These are phyloP conservation scores for Candida smagusa DNA, from an alignment of 1,139 yeast genomes.

Conservation along the genomic window DNA sequence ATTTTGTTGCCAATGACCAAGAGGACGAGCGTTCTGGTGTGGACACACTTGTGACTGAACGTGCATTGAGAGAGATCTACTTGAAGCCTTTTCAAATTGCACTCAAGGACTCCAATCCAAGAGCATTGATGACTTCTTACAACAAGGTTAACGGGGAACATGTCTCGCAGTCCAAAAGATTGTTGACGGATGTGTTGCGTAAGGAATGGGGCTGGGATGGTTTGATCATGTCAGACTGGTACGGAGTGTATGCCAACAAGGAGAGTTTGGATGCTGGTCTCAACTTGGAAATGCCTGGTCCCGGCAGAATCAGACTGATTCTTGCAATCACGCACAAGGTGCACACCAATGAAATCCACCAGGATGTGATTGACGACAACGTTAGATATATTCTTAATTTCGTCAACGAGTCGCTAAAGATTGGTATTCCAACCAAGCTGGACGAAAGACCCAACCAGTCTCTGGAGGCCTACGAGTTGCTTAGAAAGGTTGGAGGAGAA, in stretches of 20 bases:
- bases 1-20: conserved; percentile 58
- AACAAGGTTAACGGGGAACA: conserved; percentile 59
- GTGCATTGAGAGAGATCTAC: conserved; percentile 61
- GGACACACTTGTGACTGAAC: conserved; percentile 47
- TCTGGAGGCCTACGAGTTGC: conserved; percentile 12
- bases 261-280: conserved; percentile 51
- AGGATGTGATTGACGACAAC: conserved; percentile 15
- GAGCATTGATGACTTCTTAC: conserved; percentile 56
- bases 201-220: conserved; percentile 60
- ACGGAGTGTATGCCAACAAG: conserved; percentile 49
- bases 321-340: conserved; percentile 38
- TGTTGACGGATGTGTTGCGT: conserved; percentile 46
- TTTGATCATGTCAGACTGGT: conserved; percentile 61
- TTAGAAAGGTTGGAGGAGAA: conserved; percentile 16
- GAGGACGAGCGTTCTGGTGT: conserved; percentile 52
- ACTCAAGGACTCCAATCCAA: conserved; percentile 46
- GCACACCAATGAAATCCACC: conserved; percentile 22
- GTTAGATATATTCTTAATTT: conserved; percentile 15
- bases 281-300: conserved; percentile 65
- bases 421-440: conserved; percentile 13
- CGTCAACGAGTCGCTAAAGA: conserved; percentile 13
- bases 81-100: conserved; percentile 62
- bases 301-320: conserved; percentile 43
- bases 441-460: conserved; percentile 12
- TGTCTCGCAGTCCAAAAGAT: conserved; percentile 43